Conservation (phyloP, 805 yeast genomes). For the Torulaspora delbrueckii region DNA sequence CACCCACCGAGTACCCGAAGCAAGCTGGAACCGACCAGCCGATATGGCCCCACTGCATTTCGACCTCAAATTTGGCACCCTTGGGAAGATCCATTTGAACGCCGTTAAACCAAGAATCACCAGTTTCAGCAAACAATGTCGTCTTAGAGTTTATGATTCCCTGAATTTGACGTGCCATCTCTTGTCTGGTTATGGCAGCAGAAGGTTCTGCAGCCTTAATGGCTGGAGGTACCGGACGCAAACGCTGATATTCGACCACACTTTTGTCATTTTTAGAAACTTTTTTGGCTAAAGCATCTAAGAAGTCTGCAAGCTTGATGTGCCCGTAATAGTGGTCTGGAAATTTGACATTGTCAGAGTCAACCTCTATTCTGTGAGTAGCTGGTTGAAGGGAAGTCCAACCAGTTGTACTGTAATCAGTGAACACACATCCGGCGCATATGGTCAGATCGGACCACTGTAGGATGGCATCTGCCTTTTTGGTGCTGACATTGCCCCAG, state of each 20-base stretch:
- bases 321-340: constrained; percentile 1
- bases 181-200: not conserved
- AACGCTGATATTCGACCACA: not conserved
- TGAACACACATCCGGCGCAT: not conserved
- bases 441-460: constrained; percentile 1
- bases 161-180: constrained; percentile 1
- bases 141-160: not conserved
- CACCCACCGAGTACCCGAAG: constrained; percentile 16
- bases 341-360: not conserved
- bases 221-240: not conserved
- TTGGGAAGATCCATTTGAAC: not conserved
- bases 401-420: constrained; percentile 1
- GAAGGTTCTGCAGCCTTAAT: not conserved
- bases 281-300: constrained; percentile 1
- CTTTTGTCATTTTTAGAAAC: constrained; percentile 1
- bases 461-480: not conserved
- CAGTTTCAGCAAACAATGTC: constrained; percentile 1
- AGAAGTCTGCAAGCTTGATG: not conserved
- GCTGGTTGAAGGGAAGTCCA: constrained; percentile 3
- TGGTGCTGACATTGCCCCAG: constrained; percentile 2
- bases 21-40: constrained; percentile 8
- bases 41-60: constrained; percentile 1
- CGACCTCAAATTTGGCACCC: not conserved
- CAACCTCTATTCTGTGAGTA: not conserved
- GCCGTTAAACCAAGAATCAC: constrained; percentile 2